Evolutionary conservation across 208 protist genomes (phyloP), one percentile per base, ranked within the genome.

Genomic region (Herpetomonas muscarum): DNA sequence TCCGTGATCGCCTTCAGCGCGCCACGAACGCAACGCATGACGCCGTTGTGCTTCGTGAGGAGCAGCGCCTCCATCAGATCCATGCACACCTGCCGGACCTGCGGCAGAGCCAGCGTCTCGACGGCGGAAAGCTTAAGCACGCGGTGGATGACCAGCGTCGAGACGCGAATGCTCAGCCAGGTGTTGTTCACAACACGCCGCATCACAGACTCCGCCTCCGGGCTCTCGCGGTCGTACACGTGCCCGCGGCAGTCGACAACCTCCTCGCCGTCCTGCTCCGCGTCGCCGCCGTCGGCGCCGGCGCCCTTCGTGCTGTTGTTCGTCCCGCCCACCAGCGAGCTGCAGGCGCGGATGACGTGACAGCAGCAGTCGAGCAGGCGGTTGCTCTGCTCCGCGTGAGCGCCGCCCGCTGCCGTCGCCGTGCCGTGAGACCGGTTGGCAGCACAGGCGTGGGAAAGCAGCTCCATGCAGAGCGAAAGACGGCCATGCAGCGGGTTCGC

Each of bases 31-130:
- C 76, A 79, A 3, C 84, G 81, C 85, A 96, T 96, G 32, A 96
- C 85, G 22, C 89, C 89, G 46, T 96, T 96, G 74, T 96, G 89
- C 60, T 96, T 96, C 3, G 89, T 96, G 22, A 74, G 64, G 37
- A 96, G 71, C 29, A 96, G 73, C 15, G 78, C 70, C 36, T 92
- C 61, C 37, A 90, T 61, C 3, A 96, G 75, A 31, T 76, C 70
- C 50, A 74, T 82, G 67, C 76, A 74, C 25, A 73, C 41, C 5
- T 52, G 26, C 34, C 70, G 75, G 15, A 93, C 71, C 28, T 46
- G 61, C 5, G 21, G 47, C 22, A 77, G 68, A 3, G 65, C 49
- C 24, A 94, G 70, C 45, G 60, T 19, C 24, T 85, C 69, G 28
- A 85, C 53, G 0, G 55, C 50, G 2, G 70, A 62, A 22, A 81